Evolutionary conservation across 331 rosid genomes (phyloP), one percentile per base, ranked within the genome.

Genomic region (Phaseolus coccineus): DNA sequence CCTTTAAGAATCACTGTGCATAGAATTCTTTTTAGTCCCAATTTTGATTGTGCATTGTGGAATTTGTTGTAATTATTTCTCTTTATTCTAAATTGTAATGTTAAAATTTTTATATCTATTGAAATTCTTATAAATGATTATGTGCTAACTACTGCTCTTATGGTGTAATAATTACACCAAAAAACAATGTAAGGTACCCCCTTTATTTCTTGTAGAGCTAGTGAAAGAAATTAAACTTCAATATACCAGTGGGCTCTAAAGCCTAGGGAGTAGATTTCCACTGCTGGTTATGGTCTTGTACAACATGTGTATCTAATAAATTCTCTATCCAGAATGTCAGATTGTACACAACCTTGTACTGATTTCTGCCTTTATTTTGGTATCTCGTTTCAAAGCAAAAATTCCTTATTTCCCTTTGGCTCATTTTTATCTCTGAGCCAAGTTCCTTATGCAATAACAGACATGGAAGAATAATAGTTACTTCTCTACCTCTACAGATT

Each of bases 401-500:
- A 16, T 31, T 42, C 31, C 77, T 39, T 58, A 9, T 78, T 51
- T 56, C 46, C 19, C 53, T 24, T 67, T 64, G 13, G 46, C 80
- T 57, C 35, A 39, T 24, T 55, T 24, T 64, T 51, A 46, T 70
- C 52, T 51, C 67, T 63, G 7, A 81, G n/a, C 22, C 13, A 52
- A 25, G 48, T 57, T 74, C 52, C 77, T 39, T 22, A 19, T 66
- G 50, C n/a, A 2, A 52, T 59, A 57, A 31, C 55, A 42, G 37
- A 80, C n/a, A 58, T 53, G 68, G 28, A 5, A 70, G 59, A 71
- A 56, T 58, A 33, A 57, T 13, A 48, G 40, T 71, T 68, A 8
- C 42, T 80, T 61, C 57, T 50, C 76, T 48, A 40, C 63, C 64
- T 71, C 12, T 85, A 81, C 94, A 95, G 99, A 93, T 95, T 72